Base-by-base conservation (phyloP, 169 alveolate species). In the Eimeria falciformis region DNA sequence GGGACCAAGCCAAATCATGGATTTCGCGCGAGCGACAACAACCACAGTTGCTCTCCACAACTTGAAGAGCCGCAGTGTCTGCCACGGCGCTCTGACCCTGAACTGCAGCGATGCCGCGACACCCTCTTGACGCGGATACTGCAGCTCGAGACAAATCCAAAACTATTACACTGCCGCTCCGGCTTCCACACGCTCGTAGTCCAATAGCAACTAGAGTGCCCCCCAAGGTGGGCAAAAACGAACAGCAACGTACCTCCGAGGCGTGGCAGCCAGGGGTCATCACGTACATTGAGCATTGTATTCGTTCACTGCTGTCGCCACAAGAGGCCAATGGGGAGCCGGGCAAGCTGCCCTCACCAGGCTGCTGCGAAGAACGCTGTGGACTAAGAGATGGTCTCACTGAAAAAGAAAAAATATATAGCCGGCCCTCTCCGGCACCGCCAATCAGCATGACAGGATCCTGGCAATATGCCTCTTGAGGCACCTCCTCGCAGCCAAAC, bases 211-310 rank as follows among this genome's bases (percentile, higher is more conserved):
- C 25, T 21, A 53, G 65, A 53, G 25, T 53, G 65, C 65, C n/a
- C 25, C 65, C 65, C 3, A 17, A 21, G 25, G n/a, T 21, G 25
- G 65, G 65, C 65, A 53, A 53, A 53, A 53, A 53, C 0, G 25
- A 17, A 21, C 65, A 53, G 3, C 65, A 53, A 21, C 65, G 65
- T 21, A 53, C n/a, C 65, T 53, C 65, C 25, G 65, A 53, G 65
- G 65, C 65, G 65, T 21, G 65, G 65, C 65, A 53, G n/a, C 65
- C 65, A 21, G 65, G 65, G 65, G 65, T 53, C 65, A 53, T 21
- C n/a, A 53, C 65, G 65, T 12, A 53, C 65, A 53, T 12, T 21
- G 65, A 12, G 65, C 17, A 12, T 3, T 53, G 65, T 12, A 53
- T 21, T 53, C 65, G 25, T 53, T 53, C 65, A 21, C 65, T 21